phyloP scores from a whole-genome alignment of 1,284 basidiomycete species.

The Malassezia equina region DNA sequence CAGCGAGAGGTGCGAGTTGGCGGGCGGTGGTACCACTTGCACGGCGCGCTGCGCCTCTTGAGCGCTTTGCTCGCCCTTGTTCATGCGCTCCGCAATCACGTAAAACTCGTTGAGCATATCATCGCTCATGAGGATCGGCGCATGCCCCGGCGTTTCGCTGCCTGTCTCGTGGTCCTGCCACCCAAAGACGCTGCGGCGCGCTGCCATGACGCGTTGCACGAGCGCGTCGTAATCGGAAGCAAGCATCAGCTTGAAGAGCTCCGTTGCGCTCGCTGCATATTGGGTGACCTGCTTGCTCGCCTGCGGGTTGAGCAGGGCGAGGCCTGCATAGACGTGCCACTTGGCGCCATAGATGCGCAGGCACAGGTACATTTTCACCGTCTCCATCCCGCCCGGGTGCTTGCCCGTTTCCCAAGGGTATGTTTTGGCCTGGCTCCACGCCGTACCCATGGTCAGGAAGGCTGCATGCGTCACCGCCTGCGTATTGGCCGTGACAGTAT shows the following conservation, averaged over 20 bases:
- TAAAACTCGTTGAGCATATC: conserved; percentile 80
- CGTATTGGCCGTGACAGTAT: conserved; percentile 90
- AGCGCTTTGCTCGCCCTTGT: background rate
- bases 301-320: conserved; percentile 91
- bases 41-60: conserved; percentile 1
- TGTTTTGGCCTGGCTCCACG: conserved; percentile 66
- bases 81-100: conserved; percentile 54
- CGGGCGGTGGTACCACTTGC: conserved; percentile 32
- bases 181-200: conserved; percentile 69
- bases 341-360: conserved; percentile 85
- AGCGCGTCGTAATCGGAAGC: conserved; percentile 58
- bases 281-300: conserved; percentile 77
- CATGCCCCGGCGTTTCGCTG: conserved; percentile 1
- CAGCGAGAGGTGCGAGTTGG: conserved; percentile 88
- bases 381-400: conserved; percentile 96
- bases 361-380: conserved; percentile 90
- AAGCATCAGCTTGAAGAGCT: conserved; percentile 92
- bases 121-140: conserved; percentile 73
- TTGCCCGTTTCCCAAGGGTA: conserved; percentile 91
- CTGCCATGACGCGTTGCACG: conserved; percentile 62
- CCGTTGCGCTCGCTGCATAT: conserved; percentile 71
- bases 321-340: conserved; percentile 97
- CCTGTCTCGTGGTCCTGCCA: conserved; percentile 42
- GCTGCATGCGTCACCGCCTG: conserved; percentile 97
- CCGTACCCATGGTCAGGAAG: conserved; percentile 97